phyloP scores from a whole-genome alignment of 2,329 filamentous ascomycete genomes.

The Phialemoniopsis sp. region DNA sequence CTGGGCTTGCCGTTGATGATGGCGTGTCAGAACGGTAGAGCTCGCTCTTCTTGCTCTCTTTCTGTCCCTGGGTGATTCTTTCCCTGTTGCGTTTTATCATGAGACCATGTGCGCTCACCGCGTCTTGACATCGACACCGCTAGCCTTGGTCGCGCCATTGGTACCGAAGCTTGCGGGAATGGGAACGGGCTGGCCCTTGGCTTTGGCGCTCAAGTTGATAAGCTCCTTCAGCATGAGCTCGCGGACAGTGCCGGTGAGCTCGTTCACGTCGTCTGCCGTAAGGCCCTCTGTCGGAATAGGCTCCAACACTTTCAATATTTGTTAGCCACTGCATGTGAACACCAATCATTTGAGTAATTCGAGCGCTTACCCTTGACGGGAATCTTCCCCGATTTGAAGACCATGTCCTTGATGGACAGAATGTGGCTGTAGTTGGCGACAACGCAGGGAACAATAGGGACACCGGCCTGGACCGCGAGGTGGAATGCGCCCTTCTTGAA shows the following conservation, averaged over 20 bases:
- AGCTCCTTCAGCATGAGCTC: conserved; percentile 73
- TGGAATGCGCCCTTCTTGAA: conserved; percentile 99
- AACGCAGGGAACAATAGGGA: conserved; percentile 85
- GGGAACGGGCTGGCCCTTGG: conserved; percentile 32
- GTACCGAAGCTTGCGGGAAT: conserved; percentile 14
- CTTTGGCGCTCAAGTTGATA: conserved; percentile 46
- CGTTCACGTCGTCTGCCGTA: conserved; percentile 72
- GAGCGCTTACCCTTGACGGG: conserved; percentile 64
- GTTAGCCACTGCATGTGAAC: not conserved
- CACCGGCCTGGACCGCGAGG: conserved; percentile 87
- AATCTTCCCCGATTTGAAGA: conserved; percentile 66
- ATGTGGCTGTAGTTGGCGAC: conserved; percentile 76
- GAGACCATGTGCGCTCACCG: too few relatives aligned
- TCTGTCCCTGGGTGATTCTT: too few relatives aligned
- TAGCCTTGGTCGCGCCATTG: conserved; percentile 24
- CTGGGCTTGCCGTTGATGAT: too few relatives aligned
- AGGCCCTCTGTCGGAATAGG: conserved; percentile 75
- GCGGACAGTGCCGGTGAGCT: conserved; percentile 62
- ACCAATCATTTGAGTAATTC: not conserved
- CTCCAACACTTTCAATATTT: conserved; percentile 58
- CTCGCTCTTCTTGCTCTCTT: too few relatives aligned
- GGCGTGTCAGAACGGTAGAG: too few relatives aligned
- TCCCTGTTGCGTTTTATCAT: too few relatives aligned
- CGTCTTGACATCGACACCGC: conserved; percentile 18
- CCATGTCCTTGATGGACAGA: conserved; percentile 57